These are phyloP conservation scores for Euphrasia arctica DNA, from an alignment of 305 asterid species.

Conservation along the genomic window DNA sequence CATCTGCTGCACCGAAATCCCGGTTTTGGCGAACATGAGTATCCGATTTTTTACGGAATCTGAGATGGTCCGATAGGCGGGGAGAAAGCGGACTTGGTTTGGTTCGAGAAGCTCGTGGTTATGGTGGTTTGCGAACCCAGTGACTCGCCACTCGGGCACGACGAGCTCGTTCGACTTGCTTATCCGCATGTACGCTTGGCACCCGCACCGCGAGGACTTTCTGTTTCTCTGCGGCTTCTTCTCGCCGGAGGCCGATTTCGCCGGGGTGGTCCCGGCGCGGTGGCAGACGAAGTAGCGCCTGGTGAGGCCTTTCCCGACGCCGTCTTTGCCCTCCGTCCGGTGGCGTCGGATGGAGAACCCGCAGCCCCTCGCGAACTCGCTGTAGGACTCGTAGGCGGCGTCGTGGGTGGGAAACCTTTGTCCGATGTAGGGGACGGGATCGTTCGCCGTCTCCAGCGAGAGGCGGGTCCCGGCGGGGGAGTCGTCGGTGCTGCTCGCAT, in stretches of 20 bases:
- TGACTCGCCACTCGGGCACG: conserved; percentile 85
- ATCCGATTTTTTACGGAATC: conserved; percentile 86
- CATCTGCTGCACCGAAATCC: conserved; percentile 97
- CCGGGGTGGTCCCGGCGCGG: conserved; percentile 94
- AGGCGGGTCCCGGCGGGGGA: conserved; percentile 71
- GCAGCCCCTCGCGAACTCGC: conserved; percentile 73
- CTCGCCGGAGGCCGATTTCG: conserved; percentile 69
- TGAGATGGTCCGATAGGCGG: conserved; percentile 95
- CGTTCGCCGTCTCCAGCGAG: conserved; percentile 55
- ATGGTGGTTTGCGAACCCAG: conserved; percentile 90
- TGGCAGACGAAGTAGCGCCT: conserved; percentile 98
- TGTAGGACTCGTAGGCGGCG: conserved; percentile 85
- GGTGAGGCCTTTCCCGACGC: conserved; percentile 90
- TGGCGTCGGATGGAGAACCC: conserved; percentile 98
- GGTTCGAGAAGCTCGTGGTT: conserved; percentile 93
- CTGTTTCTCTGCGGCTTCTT: conserved; percentile 87
- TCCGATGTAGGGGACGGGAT: conserved; percentile 70
- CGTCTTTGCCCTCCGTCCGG: conserved; percentile 94
- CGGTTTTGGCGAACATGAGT: conserved; percentile 91
- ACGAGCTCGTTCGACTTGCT: conserved; percentile 78
- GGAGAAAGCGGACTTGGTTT: conserved; percentile 97
- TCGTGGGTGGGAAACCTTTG: conserved; percentile 80
- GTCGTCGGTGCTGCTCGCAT: conserved; percentile 85
- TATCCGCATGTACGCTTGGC: conserved; percentile 96
- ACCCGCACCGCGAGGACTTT: conserved; percentile 94